Evolutionary conservation across 208 protist species (phyloP), one percentile per base, ranked within the genome.

Genomic region (Leishmania aethiopica): DNA sequence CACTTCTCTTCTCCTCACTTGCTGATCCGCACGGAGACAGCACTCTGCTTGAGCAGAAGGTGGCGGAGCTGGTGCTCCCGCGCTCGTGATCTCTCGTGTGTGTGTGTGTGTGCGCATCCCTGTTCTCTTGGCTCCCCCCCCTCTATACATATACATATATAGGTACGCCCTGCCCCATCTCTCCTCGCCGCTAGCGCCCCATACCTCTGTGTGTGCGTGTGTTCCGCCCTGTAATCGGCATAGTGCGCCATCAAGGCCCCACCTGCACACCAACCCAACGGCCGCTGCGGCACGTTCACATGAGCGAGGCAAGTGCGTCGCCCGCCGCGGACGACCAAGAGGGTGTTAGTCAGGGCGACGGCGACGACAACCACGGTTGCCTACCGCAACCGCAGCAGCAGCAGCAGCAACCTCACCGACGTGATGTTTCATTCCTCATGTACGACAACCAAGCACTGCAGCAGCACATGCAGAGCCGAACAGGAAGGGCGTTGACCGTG

Each of bases 361-460:
- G 17, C 76, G 62, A 59, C 42, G 28, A 25, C 17, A 28, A 6
- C 1, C 76, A 71, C n/a, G 25, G 42, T 47, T n/a, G 40, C 25
- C 75, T 35, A 77, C 25, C 55, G 32, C 57, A 32, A 35, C 40
- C 6, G 57, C 75, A 67, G 13, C 69, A 13, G 11, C 71, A 75
- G 42, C 11, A 11, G 69, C 71, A 55, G 47, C 49, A 37, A 25
- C 72, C 22, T 7, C 70, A 74, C 37, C 70, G 40, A 47, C 19
- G 28, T 40, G 32, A 25, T 53, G 70, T 2, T 17, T 10, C 19
- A 22, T 53, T 35, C 6, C 70, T 28, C 2, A 40, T 74, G 70
- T 76, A 71, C 69, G 73, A 71, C 25, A 70, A 66, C 25, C 6
- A 74, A 8, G 42, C 70, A 49, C 40, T 25, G 75, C 75, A 67